A percentile compares a stretch with the other conserved stretches of the same genome.
Evolutionary conservation across 2,329 filamentous ascomycete species (phyloP).

Genomic region (Diaporthe velutina): DNA sequence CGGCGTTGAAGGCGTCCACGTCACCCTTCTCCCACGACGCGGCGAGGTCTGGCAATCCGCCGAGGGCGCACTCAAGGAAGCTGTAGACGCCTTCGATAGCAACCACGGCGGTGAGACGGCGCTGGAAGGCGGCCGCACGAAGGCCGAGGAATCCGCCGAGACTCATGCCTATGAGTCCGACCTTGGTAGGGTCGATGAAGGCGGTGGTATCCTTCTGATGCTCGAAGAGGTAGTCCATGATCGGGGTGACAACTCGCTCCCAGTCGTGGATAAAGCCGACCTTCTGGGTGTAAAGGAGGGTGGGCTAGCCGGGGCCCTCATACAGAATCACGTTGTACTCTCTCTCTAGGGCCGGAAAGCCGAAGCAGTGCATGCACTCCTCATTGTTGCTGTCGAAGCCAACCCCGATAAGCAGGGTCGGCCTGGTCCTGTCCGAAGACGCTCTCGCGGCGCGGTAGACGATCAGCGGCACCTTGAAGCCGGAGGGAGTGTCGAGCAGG

Average conservation of each 20-base stretch:
- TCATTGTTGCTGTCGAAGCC: slow-evolving; percentile 54
- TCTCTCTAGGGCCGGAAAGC: slow-evolving; percentile 48
- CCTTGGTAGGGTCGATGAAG: slow-evolving; percentile 48
- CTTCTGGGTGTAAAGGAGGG: slow-evolving; percentile 54
- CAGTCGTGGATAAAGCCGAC: slow-evolving; percentile 59
- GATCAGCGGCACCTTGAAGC: slow-evolving; percentile 1
- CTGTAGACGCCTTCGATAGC: slow-evolving; percentile 55
- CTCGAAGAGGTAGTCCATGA: slow-evolving; percentile 52
- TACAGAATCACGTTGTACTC: slow-evolving; percentile 59
- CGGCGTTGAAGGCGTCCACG: not conserved
- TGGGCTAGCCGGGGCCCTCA: slow-evolving; percentile 60
- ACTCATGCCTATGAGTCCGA: slow-evolving; percentile 57
- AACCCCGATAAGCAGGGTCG: slow-evolving; percentile 51
- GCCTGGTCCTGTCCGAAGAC: slow-evolving; percentile 32
- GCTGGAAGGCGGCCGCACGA: slow-evolving; percentile 59
- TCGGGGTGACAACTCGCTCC: slow-evolving; percentile 54
- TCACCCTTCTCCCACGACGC: not conserved
- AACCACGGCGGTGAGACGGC: slow-evolving; percentile 54
- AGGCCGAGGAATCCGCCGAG: slow-evolving; percentile 56
- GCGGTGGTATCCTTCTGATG: slow-evolving; percentile 39
- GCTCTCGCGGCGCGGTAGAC: not conserved
- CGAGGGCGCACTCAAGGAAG: slow-evolving; percentile 32
- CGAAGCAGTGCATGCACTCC: slow-evolving; percentile 50
- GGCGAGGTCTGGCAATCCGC: not conserved
- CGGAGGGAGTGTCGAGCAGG: slow-evolving; percentile 41